A percentile compares a stretch with the other conserved stretches of the same genome.
Conservation (phyloP, 805 yeast genomes). For the Danielia oregonensis region DNA sequence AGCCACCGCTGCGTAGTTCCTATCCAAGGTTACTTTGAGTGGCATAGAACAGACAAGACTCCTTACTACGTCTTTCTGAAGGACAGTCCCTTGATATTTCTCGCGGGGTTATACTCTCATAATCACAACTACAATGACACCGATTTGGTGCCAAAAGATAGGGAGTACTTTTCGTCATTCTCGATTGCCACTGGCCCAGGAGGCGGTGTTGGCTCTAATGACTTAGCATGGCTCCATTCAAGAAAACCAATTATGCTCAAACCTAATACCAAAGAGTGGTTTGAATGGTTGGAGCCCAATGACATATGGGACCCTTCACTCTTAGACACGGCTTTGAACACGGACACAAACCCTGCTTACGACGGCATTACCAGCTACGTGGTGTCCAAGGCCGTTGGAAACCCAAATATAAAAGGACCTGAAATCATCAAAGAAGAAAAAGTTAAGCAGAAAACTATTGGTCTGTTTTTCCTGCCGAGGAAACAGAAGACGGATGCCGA, state of each 20-base stretch:
- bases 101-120: constrained; percentile 51
- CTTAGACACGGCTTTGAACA: constrained; percentile 35
- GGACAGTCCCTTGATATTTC: constrained; percentile 50
- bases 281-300: constrained; percentile 56
- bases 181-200: constrained; percentile 78
- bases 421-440: constrained; percentile 29
- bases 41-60: constrained; percentile 50
- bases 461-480: constrained; percentile 11
- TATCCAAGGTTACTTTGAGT: constrained; percentile 82
- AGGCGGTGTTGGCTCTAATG: constrained; percentile 34
- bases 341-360: constrained; percentile 27
- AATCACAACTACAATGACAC: constrained; percentile 25
- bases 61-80: constrained; percentile 67
- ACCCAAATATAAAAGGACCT: constrained; percentile 43
- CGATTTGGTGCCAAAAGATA: constrained; percentile 12
- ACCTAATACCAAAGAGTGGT: constrained; percentile 57
- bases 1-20: constrained; percentile 70
- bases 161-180: constrained; percentile 41
- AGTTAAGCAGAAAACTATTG: constrained; percentile 13
- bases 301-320: constrained; percentile 38
- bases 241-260: constrained; percentile 74
- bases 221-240: constrained; percentile 64
- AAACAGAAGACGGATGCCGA: neutral
- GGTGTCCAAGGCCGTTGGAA: constrained; percentile 66
- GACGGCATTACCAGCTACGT: constrained; percentile 45